Evolutionary conservation across 371 early-diverging fungal genomes (phyloP), one percentile per base, ranked within the genome.

Genomic region (Dichotomocladium elegans): DNA sequence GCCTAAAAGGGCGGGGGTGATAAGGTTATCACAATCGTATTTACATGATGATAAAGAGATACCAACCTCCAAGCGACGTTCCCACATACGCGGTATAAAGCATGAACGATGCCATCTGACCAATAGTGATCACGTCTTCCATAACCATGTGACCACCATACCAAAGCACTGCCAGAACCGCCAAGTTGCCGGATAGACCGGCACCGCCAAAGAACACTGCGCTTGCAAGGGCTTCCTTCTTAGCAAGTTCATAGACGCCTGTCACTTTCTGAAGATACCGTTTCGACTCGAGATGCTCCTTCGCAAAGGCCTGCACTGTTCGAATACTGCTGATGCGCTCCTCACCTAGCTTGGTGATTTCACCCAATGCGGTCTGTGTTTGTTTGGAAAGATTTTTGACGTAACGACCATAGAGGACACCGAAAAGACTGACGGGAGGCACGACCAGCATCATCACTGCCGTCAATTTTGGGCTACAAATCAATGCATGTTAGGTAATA

Each of bases 31-130:
- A 29, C 6, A 14, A 41, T 24, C 45, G 5, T 15, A 47, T 47
- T 7, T n/a, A n/a, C n/a, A n/a, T n/a, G n/a, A n/a, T n/a, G n/a
- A n/a, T n/a, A n/a, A n/a, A n/a, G n/a, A n/a, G 0, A 30, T 8
- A 56, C 56, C 9, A 53, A 51, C 80, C 90, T 19, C 83, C 78
- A 25, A 90, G 58, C 10, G 88, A 80, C 22, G 77, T 67, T 31
- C 91, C 93, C 14, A 88, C 90, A 63, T 89, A 87, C 1, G 86
- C 88, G 4, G 91, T 90, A 64, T 93, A 93, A 37, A 93, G 58
- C 75, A 92, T 85, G 55, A 92, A 91, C 5, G 85, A 83, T 11
- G 91, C 80, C 71, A 93, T 70, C 26, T 89, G 87, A 40, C 94
- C 94, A 50, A 89, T 80, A 0, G 89, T 75, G 21, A 93, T 85